A percentile compares a stretch with the other conserved stretches of the same genome.
These are phyloP conservation scores for Colletotrichum incanum DNA, from an alignment of 2,329 filamentous ascomycete species.

Conservation along the genomic window DNA sequence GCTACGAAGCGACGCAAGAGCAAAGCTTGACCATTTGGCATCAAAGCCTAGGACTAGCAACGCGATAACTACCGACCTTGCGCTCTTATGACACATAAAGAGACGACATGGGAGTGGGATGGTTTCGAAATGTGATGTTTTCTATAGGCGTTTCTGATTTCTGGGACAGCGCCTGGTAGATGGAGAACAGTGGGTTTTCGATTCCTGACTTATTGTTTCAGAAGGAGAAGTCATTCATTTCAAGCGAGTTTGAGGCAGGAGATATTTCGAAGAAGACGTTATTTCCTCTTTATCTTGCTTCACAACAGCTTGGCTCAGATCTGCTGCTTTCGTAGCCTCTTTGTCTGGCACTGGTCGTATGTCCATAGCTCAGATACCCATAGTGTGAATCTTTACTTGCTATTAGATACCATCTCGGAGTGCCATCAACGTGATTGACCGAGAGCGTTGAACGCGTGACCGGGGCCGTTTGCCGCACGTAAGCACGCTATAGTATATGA, in stretches of 20 bases:
- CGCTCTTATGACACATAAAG: background rate
- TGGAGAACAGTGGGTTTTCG: background rate
- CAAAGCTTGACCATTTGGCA: background rate
- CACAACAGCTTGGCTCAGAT: background rate
- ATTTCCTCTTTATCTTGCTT: background rate
- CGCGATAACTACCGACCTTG: background rate
- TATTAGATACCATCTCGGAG: background rate
- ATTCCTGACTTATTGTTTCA: background rate
- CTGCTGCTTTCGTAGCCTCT: constrained; percentile 6
- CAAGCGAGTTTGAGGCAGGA: background rate
- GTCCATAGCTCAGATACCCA: constrained; percentile 15
- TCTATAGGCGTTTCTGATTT: background rate
- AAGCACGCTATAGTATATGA: background rate
- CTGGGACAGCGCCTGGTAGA: background rate
- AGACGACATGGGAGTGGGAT: background rate
- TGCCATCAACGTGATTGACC: background rate
- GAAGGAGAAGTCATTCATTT: background rate
- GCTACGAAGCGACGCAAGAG: constrained; percentile 20
- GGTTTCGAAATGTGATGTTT: background rate
- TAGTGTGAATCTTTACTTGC: background rate
- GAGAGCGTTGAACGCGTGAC: background rate
- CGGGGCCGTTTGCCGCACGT: background rate
- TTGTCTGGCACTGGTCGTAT: constrained; percentile 15
- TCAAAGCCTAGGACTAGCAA: background rate
- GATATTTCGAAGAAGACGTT: background rate